Evolutionary conservation across 2,329 filamentous ascomycete genomes (phyloP), one percentile per base, ranked within the genome.

Genomic region (Neopestalotiopsis sp.): DNA sequence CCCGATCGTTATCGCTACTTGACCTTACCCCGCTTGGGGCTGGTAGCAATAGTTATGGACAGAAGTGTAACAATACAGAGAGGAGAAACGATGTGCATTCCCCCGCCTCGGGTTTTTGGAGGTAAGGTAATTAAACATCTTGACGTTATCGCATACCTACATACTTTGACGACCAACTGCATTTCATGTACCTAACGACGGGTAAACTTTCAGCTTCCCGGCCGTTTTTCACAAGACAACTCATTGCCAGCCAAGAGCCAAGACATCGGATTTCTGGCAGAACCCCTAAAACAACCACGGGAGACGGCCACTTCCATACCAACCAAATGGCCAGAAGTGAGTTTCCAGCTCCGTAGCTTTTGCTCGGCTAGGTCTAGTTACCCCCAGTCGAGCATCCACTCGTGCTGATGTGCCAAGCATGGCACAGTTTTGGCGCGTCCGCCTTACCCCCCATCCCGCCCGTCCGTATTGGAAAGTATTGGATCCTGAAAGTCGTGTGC

Each of bases 391-490:
- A 34, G 24, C 57, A 24, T 59, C 57, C 57, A 30, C 30, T 20
- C 30, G 30, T 61, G 59, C 59, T 34, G 59, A 61, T 61, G 59
- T 34, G 59, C 59, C 59, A 61, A 61, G 59, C 59, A 61, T 38
- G 59, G 59, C 59, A 14, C 59, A 61, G 59, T 61, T 34, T 28
- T 34, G 57, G 57, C 57, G 57, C 30, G 10, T 24, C 30, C 5
- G 57, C 57, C 57, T 17, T 34, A 34, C 57, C 24, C 28, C 59
- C 30, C 59, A 40, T 34, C 59, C 59, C n/a, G 28, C 59, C 57
- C 32, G 20, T 40, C 59, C 32, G 59, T 40, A 34, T 38, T 34
- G 59, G 45, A 53, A 28, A 7, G 34, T 59, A 30, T 59, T 59
- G 57, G n/a, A 30, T 40, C 14, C 59, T 20, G n/a, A 32, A 28